Evolutionary conservation across 768 basidiomycete genomes (phyloP), one percentile per base, ranked within the genome.

Genomic region (Coprinellus micaceus): DNA sequence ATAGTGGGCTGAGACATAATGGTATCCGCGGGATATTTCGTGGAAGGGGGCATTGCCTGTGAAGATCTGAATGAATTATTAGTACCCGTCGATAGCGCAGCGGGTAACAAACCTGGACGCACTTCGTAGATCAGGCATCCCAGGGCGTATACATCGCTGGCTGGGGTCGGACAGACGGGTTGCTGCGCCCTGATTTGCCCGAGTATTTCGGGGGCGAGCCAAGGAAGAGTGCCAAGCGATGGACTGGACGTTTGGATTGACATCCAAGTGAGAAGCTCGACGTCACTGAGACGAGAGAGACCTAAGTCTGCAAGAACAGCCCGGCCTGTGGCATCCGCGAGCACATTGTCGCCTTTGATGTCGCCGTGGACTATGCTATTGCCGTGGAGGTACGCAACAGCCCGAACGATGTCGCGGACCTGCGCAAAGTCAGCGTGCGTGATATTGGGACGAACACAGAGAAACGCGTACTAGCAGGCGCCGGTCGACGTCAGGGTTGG

Each of bases 341-440:
- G 46, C 11, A 47, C 7, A 7, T 47, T 47, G 25, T 3, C 15
- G 25, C 58, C 58, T 41, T 59, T 59, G 54, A 59, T 53, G 24
- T 59, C 58, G 6, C 54, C 58, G 24, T 59, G 58, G 25, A 59
- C 51, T 19, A 59, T 33, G 30, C 53, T 51, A 15, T 56, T 37
- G 19, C 54, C 33, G 19, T 59, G 58, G 13, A 59, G 29, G 45
- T 59, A 56, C 21, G 40, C 30, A 22, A 56, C 44, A 1, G 53
- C 58, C 11, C 40, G 41, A 25, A 55, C 44, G 49, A 59, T 52
- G 37, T 56, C 58, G 29, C 43, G 33, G 22, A 59, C 41, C 58
- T 59, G 26, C 41, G 15, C 6, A 40, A 24, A 4, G 22, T 2
- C 24, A 12, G 2, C 1, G 17, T 9, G 22, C 15, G 2, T 47